Conservation (phyloP, 176 grass and related monocot genomes). For the Aegilops speltoides region DNA sequence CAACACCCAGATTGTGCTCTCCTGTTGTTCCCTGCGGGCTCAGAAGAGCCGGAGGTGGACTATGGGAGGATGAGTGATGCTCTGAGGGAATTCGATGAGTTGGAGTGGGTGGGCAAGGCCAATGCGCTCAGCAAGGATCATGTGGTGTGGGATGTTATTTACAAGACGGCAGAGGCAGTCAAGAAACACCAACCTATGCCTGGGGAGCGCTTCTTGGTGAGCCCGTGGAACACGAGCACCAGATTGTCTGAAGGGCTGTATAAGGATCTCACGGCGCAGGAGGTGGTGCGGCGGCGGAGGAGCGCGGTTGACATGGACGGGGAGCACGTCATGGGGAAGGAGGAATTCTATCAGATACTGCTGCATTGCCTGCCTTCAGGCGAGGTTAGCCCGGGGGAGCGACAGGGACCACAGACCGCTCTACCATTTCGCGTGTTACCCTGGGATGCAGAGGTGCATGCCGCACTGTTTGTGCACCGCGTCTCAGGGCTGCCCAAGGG, state of each 20-base stretch:
- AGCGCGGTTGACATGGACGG: constrained; percentile 87
- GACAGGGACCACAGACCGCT: constrained; percentile 58
- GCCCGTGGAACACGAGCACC: constrained; percentile 42
- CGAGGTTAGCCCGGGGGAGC: constrained; percentile 35
- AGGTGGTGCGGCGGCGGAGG: constrained; percentile 60
- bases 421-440: constrained; percentile 72
- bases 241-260: constrained; percentile 51
- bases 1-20: constrained; percentile 79
- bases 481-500: constrained; percentile 63
- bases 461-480: constrained; percentile 73
- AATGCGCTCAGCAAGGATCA: constrained; percentile 83
- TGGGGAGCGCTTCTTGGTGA: constrained; percentile 41
- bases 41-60: constrained; percentile 45
- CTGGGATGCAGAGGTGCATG: constrained; percentile 91
- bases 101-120: constrained; percentile 61
- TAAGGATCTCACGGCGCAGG: constrained; percentile 53
- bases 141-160: constrained; percentile 90
- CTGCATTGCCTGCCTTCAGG: constrained; percentile 86
- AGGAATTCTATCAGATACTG: constrained; percentile 81
- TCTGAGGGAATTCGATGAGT: constrained; percentile 31
- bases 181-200: constrained; percentile 55
- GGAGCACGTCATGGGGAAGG: constrained; percentile 57
- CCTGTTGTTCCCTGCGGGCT: constrained; percentile 59
- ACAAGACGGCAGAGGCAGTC: constrained; percentile 62
- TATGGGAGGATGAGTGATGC: constrained; percentile 45